These are phyloP conservation scores for Flaveria trinervia DNA, from an alignment of 129 eudicot genomes.

Conservation along the genomic window DNA sequence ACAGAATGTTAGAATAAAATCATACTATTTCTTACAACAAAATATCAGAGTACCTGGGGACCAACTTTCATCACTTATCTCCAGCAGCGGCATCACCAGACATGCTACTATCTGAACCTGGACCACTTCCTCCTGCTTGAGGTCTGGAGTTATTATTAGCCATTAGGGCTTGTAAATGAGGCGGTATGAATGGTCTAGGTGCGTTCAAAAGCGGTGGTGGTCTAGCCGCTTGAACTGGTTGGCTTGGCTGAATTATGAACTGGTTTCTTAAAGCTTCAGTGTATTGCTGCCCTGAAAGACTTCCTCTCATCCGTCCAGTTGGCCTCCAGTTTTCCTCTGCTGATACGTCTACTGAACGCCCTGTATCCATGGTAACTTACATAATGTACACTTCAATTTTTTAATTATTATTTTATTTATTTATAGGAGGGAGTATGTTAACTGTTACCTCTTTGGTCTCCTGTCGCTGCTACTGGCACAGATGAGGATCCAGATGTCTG, in stretches of 20 bases:
- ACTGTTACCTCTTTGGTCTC: slow-evolving; percentile 47
- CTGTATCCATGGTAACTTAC: slow-evolving; percentile 18
- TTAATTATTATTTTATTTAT: not conserved
- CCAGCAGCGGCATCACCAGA: slow-evolving; percentile 18
- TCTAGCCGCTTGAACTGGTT: slow-evolving; percentile 58
- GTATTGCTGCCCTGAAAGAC: slow-evolving; percentile 64
- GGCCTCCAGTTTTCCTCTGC: slow-evolving; percentile 77
- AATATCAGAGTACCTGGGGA: not conserved
- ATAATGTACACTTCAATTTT: not conserved
- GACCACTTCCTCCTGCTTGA: slow-evolving; percentile 27
- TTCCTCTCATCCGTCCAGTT: slow-evolving; percentile 81
- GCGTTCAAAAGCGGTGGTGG: slow-evolving; percentile 44
- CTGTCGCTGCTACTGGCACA: slow-evolving; percentile 23
- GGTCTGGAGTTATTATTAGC: slow-evolving; percentile 34
- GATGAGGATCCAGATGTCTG: slow-evolving; percentile 41
- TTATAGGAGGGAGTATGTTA: slow-evolving; percentile 5
- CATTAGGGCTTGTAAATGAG: slow-evolving; percentile 43
- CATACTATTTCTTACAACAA: not conserved
- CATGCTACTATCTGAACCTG: slow-evolving; percentile 31
- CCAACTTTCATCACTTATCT: slow-evolving; percentile 21
- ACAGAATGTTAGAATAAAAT: not conserved
- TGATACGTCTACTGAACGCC: slow-evolving; percentile 33
- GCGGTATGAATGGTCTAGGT: slow-evolving; percentile 41
- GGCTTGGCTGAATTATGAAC: slow-evolving; percentile 46
- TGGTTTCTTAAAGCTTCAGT: slow-evolving; percentile 51